Conservation (phyloP, 2,329 filamentous ascomycete species). For the Amylocarpus encephaloides region DNA sequence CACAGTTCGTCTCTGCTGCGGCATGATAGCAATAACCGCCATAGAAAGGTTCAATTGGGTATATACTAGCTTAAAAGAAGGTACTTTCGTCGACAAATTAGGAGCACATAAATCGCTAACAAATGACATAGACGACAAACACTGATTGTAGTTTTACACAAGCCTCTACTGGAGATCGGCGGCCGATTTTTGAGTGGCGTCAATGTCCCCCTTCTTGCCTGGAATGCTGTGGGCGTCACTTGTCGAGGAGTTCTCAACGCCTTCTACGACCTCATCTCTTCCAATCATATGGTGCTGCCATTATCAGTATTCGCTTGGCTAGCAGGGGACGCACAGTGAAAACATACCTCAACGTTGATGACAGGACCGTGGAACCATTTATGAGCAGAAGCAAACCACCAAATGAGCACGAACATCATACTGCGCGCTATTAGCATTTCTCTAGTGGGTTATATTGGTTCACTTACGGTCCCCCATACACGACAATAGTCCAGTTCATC, state of each 20-base stretch:
- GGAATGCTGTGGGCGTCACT: constrained; percentile 10
- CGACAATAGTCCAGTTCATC: constrained; percentile 62
- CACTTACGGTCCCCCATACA: constrained; percentile 49
- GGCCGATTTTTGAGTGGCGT: constrained; percentile 10
- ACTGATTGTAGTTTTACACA: too few species aligned
- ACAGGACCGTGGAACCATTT: constrained; percentile 63
- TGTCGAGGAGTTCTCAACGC: constrained; percentile 19
- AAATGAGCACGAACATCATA: constrained; percentile 49
- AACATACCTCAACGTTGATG: constrained; percentile 48
- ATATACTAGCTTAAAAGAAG: too few species aligned
- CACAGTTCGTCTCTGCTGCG: constrained; percentile 11
- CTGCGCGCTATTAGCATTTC: constrained; percentile 15
- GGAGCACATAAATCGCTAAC: too few species aligned
- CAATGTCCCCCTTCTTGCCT: constrained; percentile 18
- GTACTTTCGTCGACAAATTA: too few species aligned
- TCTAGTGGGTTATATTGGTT: background rate
- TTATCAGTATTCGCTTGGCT: constrained; percentile 12
- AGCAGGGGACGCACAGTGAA: constrained; percentile 1
- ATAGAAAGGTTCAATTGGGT: too few species aligned
- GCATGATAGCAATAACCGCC: background rate
- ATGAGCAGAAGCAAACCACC: constrained; percentile 55
- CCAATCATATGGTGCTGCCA: constrained; percentile 28
- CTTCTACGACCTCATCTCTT: constrained; percentile 21
- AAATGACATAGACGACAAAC: too few species aligned
- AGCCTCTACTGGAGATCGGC: constrained; percentile 9